A percentile compares a stretch with the other conserved stretches of the same genome.
These are phyloP conservation scores for Amesomyces nigricolor DNA, from an alignment of 2,329 filamentous ascomycete species.

Conservation along the genomic window DNA sequence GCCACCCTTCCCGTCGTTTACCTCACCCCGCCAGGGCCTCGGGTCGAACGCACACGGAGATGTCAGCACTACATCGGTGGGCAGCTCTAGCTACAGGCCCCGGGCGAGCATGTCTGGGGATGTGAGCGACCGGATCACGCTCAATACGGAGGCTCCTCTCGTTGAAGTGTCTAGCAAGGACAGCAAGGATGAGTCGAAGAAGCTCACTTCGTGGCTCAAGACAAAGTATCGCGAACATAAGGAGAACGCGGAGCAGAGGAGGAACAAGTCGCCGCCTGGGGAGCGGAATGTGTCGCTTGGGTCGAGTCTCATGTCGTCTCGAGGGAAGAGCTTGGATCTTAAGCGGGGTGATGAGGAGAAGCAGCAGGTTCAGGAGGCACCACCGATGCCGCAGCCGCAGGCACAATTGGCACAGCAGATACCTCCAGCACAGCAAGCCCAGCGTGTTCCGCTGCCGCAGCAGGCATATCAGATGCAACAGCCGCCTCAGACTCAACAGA, in stretches of 20 bases:
- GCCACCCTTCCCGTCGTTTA: slow-evolving; percentile 36
- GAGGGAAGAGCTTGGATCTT: slow-evolving; percentile 46
- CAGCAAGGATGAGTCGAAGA: slow-evolving; percentile 44
- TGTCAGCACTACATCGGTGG: slow-evolving; percentile 62
- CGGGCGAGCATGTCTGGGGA: slow-evolving; percentile 47
- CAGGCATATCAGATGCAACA: too few species aligned
- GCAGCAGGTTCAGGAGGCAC: neutral
- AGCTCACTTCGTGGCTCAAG: slow-evolving; percentile 53
- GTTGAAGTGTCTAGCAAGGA: slow-evolving; percentile 36
- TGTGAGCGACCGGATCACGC: slow-evolving; percentile 40
- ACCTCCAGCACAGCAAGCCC: neutral
- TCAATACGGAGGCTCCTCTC: slow-evolving; percentile 36
- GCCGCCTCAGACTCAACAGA: too few species aligned
- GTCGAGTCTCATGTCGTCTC: slow-evolving; percentile 31
- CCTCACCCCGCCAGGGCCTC: slow-evolving; percentile 43
- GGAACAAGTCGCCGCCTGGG: slow-evolving; percentile 51
- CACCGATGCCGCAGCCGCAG: neutral
- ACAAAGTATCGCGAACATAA: slow-evolving; percentile 56
- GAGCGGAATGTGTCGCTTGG: slow-evolving; percentile 30
- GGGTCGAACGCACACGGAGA: slow-evolving; percentile 60
- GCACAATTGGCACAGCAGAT: neutral
- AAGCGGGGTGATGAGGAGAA: slow-evolving; percentile 39
- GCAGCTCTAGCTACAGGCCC: slow-evolving; percentile 50
- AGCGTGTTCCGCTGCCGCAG: too few species aligned
- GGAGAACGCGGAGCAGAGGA: slow-evolving; percentile 49